Base-by-base conservation (phyloP, 441 rosid genomes). In the Metrosideros polymorpha region DNA sequence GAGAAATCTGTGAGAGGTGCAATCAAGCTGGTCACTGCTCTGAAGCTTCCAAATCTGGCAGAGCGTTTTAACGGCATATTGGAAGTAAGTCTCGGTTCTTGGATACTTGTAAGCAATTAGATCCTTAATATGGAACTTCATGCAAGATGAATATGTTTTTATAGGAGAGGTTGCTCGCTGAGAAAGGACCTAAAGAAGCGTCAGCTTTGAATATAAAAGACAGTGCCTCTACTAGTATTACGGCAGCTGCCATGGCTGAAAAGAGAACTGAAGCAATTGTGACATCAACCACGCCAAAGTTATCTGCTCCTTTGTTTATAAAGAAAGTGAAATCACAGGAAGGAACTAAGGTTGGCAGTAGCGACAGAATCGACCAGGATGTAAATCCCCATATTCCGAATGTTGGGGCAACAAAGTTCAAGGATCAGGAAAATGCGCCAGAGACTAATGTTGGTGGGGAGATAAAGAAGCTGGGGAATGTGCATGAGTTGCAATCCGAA, bases 1-100 rank as follows among this genome's bases (percentile, higher is more conserved):
- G 98, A 95, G 83, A 96, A 96, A 91, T 95, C 98, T 51, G 92
- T 97, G 90, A 95, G 90, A 91, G 99, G 96, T 75, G 98, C 99
- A 29, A 95, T 96, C 89, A 95, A 95, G 91, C 95, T 97, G 45
- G 99, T 94, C 42, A 95, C 98, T 56, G 93, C 94, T 85, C 91
- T 97, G 89, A 96, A 96, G 94, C 98, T 96, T 88, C 99, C 99
- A 12, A 94, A 92, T 91, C 91, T 97, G 89, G 99, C 98, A 3
- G 99, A 95, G 87, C 92, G 95, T 49, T 96, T 97, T 91, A 92
- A 96, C 90, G 87, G 86, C 88, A 93, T 97, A 88, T 91, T 95
- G 84, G 99, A 96, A 96, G 99, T 93, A 84, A 87, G 87, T 51
- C 25, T 82, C 27, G 15, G 79, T 5, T 66, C 79, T 35, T 35